phyloP scores from a whole-genome alignment of 805 yeast genomes.

The Starmerella stigmatis region DNA sequence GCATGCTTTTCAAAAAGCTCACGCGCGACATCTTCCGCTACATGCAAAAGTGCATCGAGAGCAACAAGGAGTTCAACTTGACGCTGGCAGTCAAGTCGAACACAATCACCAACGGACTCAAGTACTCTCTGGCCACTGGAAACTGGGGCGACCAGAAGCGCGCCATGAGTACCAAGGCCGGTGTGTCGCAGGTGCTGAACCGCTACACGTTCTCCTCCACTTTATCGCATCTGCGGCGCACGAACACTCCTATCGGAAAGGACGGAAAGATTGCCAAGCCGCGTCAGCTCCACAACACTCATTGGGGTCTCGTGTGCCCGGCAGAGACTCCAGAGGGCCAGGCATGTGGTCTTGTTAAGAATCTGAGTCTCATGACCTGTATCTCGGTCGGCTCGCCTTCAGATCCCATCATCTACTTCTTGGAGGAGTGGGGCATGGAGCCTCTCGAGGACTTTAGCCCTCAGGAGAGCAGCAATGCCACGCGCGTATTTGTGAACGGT shows the following conservation, averaged over 20 bases:
- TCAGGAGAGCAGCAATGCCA: conserved; percentile 78
- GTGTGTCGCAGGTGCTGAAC: conserved; percentile 97
- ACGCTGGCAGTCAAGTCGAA: conserved; percentile 94
- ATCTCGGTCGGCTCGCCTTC: conserved; percentile 97
- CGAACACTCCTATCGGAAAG: conserved; percentile 98
- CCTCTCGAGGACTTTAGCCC: conserved; percentile 94
- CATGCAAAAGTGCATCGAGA: conserved; percentile 98
- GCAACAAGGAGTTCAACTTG: conserved; percentile 91
- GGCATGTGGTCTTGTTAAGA: conserved; percentile 98
- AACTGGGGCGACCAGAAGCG: conserved; percentile 99
- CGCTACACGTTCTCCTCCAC: conserved; percentile 98
- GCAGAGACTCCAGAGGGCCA: conserved; percentile 99
- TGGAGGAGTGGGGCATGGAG: conserved; percentile 99
- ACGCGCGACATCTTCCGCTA: conserved; percentile 95
- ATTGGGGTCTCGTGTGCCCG: conserved; percentile 99
- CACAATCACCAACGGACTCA: conserved; percentile 93
- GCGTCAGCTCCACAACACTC: conserved; percentile 97
- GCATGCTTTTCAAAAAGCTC: conserved; percentile 84
- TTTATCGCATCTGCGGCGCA: conserved; percentile 94
- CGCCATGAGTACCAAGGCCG: conserved; percentile 97
- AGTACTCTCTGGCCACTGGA: conserved; percentile 97
- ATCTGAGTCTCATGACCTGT: conserved; percentile 91
- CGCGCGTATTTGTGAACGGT: conserved; percentile 94
- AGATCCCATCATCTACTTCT: conserved; percentile 80
- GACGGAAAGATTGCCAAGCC: conserved; percentile 99